Percentiles rank a stretch among this genome's conserved stretches.
phyloP scores from a whole-genome alignment of 768 basidiomycete genomes.

The Termitomyces sp. region DNA sequence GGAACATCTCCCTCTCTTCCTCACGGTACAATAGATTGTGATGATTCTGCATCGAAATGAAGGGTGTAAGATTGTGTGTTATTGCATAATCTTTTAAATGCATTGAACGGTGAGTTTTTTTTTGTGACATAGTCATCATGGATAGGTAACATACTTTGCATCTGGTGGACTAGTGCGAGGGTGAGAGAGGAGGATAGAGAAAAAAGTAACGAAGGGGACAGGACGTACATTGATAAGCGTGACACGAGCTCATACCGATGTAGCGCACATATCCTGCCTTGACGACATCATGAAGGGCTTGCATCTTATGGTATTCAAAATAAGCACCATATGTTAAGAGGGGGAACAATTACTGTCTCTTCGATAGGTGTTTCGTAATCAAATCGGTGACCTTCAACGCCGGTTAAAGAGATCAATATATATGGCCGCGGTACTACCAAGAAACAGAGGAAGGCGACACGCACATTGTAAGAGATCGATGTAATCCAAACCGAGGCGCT shows the following conservation, averaged over 20 bases:
- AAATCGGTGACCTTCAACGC: slow-evolving; percentile 48
- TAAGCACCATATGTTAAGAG: too few relatives aligned
- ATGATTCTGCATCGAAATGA: slow-evolving; percentile 71
- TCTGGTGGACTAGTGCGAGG: slow-evolving; percentile 39
- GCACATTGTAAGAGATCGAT: slow-evolving; percentile 71
- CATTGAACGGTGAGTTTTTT: not conserved
- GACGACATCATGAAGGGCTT: slow-evolving; percentile 65
- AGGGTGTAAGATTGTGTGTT: slow-evolving; percentile 51
- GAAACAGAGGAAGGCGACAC: slow-evolving; percentile 5
- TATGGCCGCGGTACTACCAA: not conserved
- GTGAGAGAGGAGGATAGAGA: not conserved
- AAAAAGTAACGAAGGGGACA: too few relatives aligned
- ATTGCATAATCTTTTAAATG: slow-evolving; percentile 52
- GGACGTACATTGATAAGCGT: slow-evolving; percentile 50
- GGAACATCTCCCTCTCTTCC: slow-evolving; percentile 65
- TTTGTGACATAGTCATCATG: not conserved
- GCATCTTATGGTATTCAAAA: slow-evolving; percentile 39
- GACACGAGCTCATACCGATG: slow-evolving; percentile 55
- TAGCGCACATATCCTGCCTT: slow-evolving; percentile 60
- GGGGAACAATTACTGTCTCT: slow-evolving; percentile 35
- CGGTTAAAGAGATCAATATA: not conserved
- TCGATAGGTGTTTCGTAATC: slow-evolving; percentile 56
- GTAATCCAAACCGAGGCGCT: slow-evolving; percentile 72
- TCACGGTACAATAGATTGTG: slow-evolving; percentile 62
- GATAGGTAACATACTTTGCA: slow-evolving; percentile 41